Percentiles rank a stretch among this genome's conserved stretches.
phyloP scores from a whole-genome alignment of 768 basidiomycete genomes.

The Rhodotorula toruloides region DNA sequence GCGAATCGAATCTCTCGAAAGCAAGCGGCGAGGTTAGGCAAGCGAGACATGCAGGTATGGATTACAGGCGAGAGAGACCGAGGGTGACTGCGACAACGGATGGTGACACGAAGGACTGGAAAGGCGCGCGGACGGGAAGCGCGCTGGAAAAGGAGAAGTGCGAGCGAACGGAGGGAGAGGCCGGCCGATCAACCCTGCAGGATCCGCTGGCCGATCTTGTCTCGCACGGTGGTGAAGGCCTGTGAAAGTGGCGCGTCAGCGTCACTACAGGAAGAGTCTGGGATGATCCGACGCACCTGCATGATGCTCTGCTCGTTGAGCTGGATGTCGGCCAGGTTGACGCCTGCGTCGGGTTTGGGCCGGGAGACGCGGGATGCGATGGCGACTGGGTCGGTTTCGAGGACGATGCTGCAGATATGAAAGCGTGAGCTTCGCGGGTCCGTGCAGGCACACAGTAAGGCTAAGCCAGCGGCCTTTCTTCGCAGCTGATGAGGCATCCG shows the following conservation, averaged over 20 bases:
- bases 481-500: slow-evolving; percentile 6
- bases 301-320: slow-evolving; percentile 79
- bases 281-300: slow-evolving; percentile 16
- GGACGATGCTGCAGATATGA: slow-evolving; percentile 65
- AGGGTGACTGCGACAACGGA: no score
- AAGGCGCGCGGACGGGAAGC: no score
- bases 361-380: slow-evolving; percentile 90
- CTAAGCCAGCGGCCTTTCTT: background rate
- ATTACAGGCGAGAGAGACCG: no score
- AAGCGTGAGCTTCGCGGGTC: background rate
- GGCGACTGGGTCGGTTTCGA: slow-evolving; percentile 92
- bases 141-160: no score
- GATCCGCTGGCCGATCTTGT: slow-evolving; percentile 39
- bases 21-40: no score
- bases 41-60: no score
- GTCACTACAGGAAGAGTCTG: background rate
- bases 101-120: no score
- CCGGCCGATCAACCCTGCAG: slow-evolving; percentile 15
- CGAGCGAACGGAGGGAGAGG: no score
- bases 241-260: background rate
- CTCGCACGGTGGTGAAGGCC: slow-evolving; percentile 38
- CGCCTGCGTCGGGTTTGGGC: slow-evolving; percentile 66
- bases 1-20: no score
- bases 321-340: slow-evolving; percentile 76
- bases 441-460: background rate